Evolutionary conservation across 331 rosid species (phyloP), one percentile per base, ranked within the genome.

Genomic region (Telfairia occidentalis): DNA sequence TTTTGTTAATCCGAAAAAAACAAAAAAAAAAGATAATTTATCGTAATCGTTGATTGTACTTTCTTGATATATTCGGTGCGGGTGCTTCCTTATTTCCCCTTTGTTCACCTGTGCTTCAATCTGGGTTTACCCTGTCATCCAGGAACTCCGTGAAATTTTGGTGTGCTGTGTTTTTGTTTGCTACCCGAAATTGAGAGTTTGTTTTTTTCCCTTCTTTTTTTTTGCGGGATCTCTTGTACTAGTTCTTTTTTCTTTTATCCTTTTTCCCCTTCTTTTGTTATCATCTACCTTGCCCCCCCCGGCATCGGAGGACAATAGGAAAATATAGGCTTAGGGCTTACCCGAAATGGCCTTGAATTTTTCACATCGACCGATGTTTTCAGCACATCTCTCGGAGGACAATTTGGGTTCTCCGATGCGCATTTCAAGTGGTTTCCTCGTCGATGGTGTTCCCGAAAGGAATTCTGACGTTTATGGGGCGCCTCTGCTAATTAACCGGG

Each of bases 91-190:
- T 37, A 6, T 2, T 75, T 16, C 34, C 19, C 21, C 7, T 35
- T 37, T 54, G 52, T 75, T 75, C 23, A 21, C 13, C 16, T 70
- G 40, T 70, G 4, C 8, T 70, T 70, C 38, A 16, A 66, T 23
- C 21, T 66, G 52, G 52, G 53, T 69, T 26, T 24, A 35, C 42
- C 29, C 40, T 21, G 5, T 45, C 12, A 30, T 48, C 53, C 15
- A 81, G 92, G 82, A 79, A 86, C 88, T 87, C 89, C 34, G 86
- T 87, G 89, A 85, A 81, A 80, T 82, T 86, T 85, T 87, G 83
- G 90, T 54, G 89, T 81, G 90, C 96, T 78, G 81, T 81, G 77
- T 85, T 87, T 85, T 83, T 73, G 84, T 80, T 87, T 81, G 82
- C 83, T 78, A 81, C 77, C 84, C 60, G 85, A 81, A 83, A 86